These are phyloP conservation scores for Centella asiatica DNA, from an alignment of 129 eudicot genomes.

Conservation along the genomic window DNA sequence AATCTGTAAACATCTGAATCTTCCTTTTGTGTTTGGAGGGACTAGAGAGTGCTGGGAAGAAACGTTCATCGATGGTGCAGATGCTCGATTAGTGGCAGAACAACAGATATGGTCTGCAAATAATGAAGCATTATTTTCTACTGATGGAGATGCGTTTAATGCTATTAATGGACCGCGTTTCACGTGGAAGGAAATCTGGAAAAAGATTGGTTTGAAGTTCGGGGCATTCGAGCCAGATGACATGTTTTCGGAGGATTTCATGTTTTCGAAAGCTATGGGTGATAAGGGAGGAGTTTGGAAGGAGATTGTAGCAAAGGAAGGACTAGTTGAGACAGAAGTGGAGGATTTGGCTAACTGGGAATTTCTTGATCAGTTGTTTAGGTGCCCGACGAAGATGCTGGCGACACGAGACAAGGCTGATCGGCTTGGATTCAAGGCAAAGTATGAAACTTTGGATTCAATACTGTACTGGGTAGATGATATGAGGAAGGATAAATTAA, in stretches of 20 bases:
- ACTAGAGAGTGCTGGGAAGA: conserved; percentile 73
- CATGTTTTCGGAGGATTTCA: conserved; percentile 37
- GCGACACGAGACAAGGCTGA: conserved; percentile 67
- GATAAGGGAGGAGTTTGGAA: conserved; percentile 60
- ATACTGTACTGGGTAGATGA: conserved; percentile 65
- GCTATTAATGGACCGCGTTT: conserved; percentile 58
- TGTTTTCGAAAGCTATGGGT: conserved; percentile 40
- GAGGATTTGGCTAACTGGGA: conserved; percentile 76
- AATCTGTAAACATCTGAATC: conserved; percentile 56
- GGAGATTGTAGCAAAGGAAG: conserved; percentile 57
- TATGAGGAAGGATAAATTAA: conserved; percentile 65
- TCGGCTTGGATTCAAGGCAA: conserved; percentile 47
- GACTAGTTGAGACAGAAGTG: conserved; percentile 50
- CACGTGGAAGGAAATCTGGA: conserved; percentile 82
- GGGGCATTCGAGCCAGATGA: conserved; percentile 34
- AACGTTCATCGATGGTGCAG: conserved; percentile 60
- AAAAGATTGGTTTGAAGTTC: conserved; percentile 45
- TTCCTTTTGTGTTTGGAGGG: conserved; percentile 85
- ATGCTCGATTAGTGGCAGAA: conserved; percentile 77
- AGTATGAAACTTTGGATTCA: conserved; percentile 59
- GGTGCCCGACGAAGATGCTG: conserved; percentile 65
- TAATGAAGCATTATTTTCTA: conserved; percentile 18
- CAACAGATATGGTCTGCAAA: conserved; percentile 88
- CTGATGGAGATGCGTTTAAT: conserved; percentile 59
- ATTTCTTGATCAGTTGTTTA: conserved; percentile 58